Evolutionary conservation across 2,329 filamentous ascomycete species (phyloP).

Genomic region (Neopestalotiopsis clavispora): DNA sequence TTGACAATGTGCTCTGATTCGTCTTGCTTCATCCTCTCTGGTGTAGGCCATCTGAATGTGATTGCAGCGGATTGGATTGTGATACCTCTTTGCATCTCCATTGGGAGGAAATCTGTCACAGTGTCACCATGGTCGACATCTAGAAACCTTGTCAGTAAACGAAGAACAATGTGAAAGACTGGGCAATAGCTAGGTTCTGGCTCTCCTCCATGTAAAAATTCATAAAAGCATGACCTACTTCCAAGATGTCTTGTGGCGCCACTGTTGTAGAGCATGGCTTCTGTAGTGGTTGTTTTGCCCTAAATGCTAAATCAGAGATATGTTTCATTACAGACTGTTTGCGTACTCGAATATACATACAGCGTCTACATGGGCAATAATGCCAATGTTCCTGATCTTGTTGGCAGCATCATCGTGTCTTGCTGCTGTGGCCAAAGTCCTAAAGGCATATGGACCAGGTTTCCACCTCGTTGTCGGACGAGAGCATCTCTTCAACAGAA

Average conservation of each 20-base stretch:
- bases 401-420: slow-evolving; percentile 48
- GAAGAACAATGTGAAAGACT: background rate
- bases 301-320: slow-evolving; percentile 29
- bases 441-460: slow-evolving; percentile 19
- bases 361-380: slow-evolving; percentile 98
- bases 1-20: slow-evolving; percentile 66
- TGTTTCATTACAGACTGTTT: background rate
- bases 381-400: slow-evolving; percentile 91
- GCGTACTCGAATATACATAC: slow-evolving; percentile 42
- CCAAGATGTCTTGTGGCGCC: slow-evolving; percentile 87
- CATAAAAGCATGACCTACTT: slow-evolving; percentile 45
- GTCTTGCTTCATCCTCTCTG: slow-evolving; percentile 36
- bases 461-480: slow-evolving; percentile 22
- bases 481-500: slow-evolving; percentile 23
- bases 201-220: background rate
- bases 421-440: slow-evolving; percentile 24
- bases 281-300: slow-evolving; percentile 97
- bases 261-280: slow-evolving; percentile 98
- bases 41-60: slow-evolving; percentile 85
- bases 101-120: slow-evolving; percentile 93
- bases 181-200: background rate
- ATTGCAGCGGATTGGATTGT: slow-evolving; percentile 98
- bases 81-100: slow-evolving; percentile 90
- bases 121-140: slow-evolving; percentile 97
- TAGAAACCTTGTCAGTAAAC: slow-evolving; percentile 29